Conservation (phyloP, 805 yeast genomes). For the Monosporozyma aerobia region DNA sequence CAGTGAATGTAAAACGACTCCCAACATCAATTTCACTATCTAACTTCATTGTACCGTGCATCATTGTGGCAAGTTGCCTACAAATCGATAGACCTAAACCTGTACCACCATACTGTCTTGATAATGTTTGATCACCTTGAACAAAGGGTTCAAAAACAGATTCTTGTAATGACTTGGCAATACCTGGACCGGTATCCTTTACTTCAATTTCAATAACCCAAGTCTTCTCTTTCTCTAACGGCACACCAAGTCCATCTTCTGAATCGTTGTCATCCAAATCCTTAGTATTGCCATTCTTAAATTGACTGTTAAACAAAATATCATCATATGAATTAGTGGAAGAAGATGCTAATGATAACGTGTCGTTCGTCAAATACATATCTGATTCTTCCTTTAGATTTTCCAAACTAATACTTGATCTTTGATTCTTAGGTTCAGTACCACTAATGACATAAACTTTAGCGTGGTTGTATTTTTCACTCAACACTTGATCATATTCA, state of each 20-base stretch:
- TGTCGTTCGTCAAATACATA: not conserved
- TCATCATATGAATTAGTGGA: slow-evolving; percentile 35
- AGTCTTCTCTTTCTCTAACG: slow-evolving; percentile 22
- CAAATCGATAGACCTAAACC: slow-evolving; percentile 89
- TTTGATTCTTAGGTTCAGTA: slow-evolving; percentile 8
- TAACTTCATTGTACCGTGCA: slow-evolving; percentile 77
- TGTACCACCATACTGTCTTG: slow-evolving; percentile 90
- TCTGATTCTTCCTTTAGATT: not conserved
- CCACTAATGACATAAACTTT: slow-evolving; percentile 38
- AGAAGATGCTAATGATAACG: slow-evolving; percentile 12
- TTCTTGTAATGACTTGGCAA: slow-evolving; percentile 69
- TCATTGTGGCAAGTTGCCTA: slow-evolving; percentile 79
- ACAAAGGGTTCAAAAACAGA: slow-evolving; percentile 93
- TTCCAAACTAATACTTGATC: not conserved
- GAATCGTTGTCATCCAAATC: slow-evolving; percentile 17
- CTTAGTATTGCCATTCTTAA: slow-evolving; percentile 26
- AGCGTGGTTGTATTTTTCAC: slow-evolving; percentile 34
- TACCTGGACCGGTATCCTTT: slow-evolving; percentile 90
- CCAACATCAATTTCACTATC: slow-evolving; percentile 75
- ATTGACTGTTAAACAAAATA: slow-evolving; percentile 36
- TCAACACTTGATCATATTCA: slow-evolving; percentile 51
- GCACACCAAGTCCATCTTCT: slow-evolving; percentile 16
- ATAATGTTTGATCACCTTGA: slow-evolving; percentile 91
- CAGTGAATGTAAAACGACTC: slow-evolving; percentile 69
- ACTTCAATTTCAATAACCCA: slow-evolving; percentile 51